These are phyloP conservation scores for Astrothelium subdiscretum DNA, from an alignment of 495 filamentous ascomycete species.

Conservation along the genomic window DNA sequence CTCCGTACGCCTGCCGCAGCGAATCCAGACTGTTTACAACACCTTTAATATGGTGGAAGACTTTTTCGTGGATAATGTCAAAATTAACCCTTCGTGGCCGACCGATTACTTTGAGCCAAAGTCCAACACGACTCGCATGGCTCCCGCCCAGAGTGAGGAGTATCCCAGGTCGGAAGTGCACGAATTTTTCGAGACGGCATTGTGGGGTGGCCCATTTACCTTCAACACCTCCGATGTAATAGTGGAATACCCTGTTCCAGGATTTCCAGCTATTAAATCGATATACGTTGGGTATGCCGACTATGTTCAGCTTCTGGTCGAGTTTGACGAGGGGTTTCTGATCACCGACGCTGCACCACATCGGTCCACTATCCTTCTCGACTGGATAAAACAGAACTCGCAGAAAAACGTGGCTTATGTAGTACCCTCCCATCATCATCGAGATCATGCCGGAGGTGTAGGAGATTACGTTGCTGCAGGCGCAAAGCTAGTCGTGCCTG, in stretches of 20 bases:
- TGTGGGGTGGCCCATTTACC: constrained; percentile 2
- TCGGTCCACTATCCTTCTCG: not conserved
- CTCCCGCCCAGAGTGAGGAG: not conserved
- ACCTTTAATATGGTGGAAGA: constrained; percentile 1
- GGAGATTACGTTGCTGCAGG: constrained; percentile 12
- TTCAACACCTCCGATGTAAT: not conserved
- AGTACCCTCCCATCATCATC: constrained; percentile 12
- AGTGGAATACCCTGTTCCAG: not conserved
- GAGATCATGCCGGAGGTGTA: constrained; percentile 10
- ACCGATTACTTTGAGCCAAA: not conserved
- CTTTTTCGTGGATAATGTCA: not conserved
- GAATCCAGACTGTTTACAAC: constrained; percentile 4
- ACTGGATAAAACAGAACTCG: constrained; percentile 1
- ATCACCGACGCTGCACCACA: constrained; percentile 2
- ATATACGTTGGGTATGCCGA: not conserved
- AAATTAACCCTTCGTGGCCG: not conserved
- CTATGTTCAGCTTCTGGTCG: not conserved
- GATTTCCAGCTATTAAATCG: not conserved
- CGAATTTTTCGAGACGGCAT: constrained; percentile 1
- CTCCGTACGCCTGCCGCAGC: not conserved
- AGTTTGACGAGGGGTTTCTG: constrained; percentile 4
- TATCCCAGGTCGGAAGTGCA: constrained; percentile 3
- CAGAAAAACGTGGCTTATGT: constrained; percentile 7
- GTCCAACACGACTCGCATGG: not conserved
- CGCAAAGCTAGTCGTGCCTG: constrained; percentile 12